phyloP scores from a whole-genome alignment of 768 basidiomycete genomes.

The Phanerochaete carnosa region DNA sequence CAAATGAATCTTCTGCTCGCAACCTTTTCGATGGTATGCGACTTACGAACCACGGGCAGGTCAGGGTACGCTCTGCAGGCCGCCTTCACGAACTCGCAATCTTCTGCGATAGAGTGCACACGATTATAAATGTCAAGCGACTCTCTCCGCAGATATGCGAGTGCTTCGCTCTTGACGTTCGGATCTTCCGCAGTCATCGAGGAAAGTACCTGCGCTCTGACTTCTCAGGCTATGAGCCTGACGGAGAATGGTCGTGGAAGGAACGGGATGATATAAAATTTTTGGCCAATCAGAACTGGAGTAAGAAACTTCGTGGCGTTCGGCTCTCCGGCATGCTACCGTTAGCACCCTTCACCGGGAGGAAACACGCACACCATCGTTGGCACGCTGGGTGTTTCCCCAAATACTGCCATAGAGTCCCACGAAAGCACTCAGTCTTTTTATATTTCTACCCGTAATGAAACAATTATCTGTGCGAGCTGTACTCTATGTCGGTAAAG shows the following conservation, averaged over 20 bases:
- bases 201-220: neutral
- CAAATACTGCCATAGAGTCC: neutral
- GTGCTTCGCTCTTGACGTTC: slow-evolving; percentile 15
- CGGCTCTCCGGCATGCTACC: neutral
- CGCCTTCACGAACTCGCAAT: slow-evolving; percentile 62
- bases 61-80: slow-evolving; percentile 47
- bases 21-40: neutral
- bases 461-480: neutral
- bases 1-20: neutral
- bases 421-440: neutral
- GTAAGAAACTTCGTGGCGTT: neutral
- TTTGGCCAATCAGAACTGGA: neutral
- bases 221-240: neutral
- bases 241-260: neutral
- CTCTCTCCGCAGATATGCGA: slow-evolving; percentile 61
- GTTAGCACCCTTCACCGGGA: too few species aligned
- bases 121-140: slow-evolving; percentile 82
- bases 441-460: neutral
- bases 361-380: too few species aligned
- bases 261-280: neutral
- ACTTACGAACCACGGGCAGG: slow-evolving; percentile 57
- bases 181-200: neutral
- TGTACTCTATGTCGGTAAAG: neutral
- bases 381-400: too few species aligned
- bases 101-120: slow-evolving; percentile 80